These are phyloP conservation scores for Cymbopogon citratus DNA, from an alignment of 176 grass and related monocot species.

Conservation along the genomic window DNA sequence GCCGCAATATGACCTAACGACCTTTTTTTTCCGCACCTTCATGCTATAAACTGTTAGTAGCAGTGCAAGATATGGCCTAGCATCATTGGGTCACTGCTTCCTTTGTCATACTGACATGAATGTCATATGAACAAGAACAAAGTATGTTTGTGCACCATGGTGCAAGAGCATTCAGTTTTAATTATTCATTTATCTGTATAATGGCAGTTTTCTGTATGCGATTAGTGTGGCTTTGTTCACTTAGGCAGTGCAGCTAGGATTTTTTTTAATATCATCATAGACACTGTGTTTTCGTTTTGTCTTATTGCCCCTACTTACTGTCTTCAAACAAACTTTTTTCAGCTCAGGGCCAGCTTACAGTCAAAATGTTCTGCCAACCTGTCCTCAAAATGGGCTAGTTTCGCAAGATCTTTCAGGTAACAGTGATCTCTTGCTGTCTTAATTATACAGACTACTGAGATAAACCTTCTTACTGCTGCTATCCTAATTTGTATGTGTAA, in stretches of 20 bases:
- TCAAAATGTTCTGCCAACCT: background rate
- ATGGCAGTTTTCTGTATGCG: background rate
- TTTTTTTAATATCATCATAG: background rate
- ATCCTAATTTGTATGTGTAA: background rate
- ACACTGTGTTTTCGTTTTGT: background rate
- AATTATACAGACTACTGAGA: background rate
- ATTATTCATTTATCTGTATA: background rate
- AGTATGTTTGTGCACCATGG: background rate
- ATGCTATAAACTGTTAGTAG: no score
- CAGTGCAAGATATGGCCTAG: no score
- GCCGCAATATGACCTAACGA: no score
- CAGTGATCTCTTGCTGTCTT: background rate
- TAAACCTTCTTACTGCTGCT: background rate
- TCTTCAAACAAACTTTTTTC: background rate
- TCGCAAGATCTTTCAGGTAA: conserved; percentile 26
- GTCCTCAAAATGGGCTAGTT: conserved; percentile 5
- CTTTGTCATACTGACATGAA: background rate
- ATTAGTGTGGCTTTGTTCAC: background rate
- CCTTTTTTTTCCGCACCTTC: no score
- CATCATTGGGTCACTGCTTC: background rate
- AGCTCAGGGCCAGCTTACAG: conserved; percentile 13
- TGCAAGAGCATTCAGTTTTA: background rate
- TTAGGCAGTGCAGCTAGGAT: background rate
- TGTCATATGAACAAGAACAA: background rate
- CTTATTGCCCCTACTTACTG: background rate